Base-by-base conservation (phyloP, 2,329 filamentous ascomycete species). In the Westerdykella aurantiaca region DNA sequence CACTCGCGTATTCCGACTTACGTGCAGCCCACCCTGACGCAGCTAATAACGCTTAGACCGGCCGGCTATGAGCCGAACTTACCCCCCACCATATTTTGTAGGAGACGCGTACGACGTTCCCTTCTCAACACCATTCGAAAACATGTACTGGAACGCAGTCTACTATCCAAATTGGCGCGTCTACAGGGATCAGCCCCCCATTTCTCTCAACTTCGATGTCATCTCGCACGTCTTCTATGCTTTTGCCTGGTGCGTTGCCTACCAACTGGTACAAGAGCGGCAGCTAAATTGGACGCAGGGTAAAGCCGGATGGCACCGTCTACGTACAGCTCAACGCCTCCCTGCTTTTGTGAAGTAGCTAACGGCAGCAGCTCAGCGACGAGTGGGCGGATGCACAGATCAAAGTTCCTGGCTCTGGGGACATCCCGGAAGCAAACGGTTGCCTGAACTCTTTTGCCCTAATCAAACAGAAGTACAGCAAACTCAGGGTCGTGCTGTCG, bases 141-240 rank as follows among this genome's bases (percentile, higher is more conserved):
- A 50, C 23, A 69, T 70, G 67, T 69, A 61, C 45, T 61, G 79
- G 58, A 93, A 93, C 66, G 86, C 83, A 17, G 84, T 88, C 14
- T 93, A 91, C 69, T 93, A 88, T 65, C 85, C 86, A n/a, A 91
- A 88, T 67, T 82, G 80, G 70, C 75, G 82, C 46, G 79, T 88
- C 53, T 88, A 89, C 68, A 75, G 77, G 44, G 79, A 83, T 50
- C 80, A 87, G 56, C 85, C 85, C 13, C 87, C 87, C 0, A 85
- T 80, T 1, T 81, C 81, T 43, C 71, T 91, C 59, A 86, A 86
- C 62, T 81, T 88, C 64, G 80, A 80, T 52, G 86, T 84, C 57
- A 82, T 91, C 57, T 89, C 84, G 53, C 84, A 88, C 60, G 81
- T 90, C 21, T 90, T 89, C 67, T 91, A 91, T 62, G 85, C 86